Evolutionary conservation across 73 alveolate genomes (phyloP).

Genomic region (Urostyla sp.): DNA sequence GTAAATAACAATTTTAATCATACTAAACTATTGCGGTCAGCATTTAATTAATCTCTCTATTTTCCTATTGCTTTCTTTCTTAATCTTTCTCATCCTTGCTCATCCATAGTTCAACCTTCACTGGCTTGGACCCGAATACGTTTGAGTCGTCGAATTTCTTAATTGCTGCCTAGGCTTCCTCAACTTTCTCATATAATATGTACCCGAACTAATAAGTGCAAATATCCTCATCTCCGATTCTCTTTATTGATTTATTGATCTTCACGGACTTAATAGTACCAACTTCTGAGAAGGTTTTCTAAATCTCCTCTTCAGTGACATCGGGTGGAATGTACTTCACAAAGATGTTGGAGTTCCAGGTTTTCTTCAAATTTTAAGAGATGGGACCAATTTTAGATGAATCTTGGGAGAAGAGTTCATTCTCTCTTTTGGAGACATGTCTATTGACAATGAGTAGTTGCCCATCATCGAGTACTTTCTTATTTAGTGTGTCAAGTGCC

Average conservation of each 20-base stretch:
- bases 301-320: conserved; percentile 47
- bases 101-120: conserved; percentile 37
- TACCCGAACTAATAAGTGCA: conserved; percentile 40
- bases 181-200: conserved; percentile 39
- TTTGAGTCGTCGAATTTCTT: conserved; percentile 25
- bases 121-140: conserved; percentile 38
- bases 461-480: conserved; percentile 31
- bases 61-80: conserved; percentile 37
- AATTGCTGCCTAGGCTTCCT: conserved; percentile 40
- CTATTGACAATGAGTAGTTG: conserved; percentile 16
- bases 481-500: conserved; percentile 70
- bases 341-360: conserved; percentile 58
- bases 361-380: conserved; percentile 74
- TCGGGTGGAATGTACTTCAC: conserved; percentile 51
- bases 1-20: too few relatives aligned
- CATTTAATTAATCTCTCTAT: conserved; percentile 5
- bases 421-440: conserved; percentile 54
- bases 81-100: conserved; percentile 49
- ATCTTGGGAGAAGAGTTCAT: conserved; percentile 26
- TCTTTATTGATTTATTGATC: conserved; percentile 23
- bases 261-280: conserved; percentile 43
- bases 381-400: conserved; percentile 36
- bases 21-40: not conserved
- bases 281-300: conserved; percentile 20
- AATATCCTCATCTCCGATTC: not conserved